Percentiles rank a stretch among this genome's conserved stretches.
phyloP scores from a whole-genome alignment of 345 rosid genomes.

The Kandelia obovata region DNA sequence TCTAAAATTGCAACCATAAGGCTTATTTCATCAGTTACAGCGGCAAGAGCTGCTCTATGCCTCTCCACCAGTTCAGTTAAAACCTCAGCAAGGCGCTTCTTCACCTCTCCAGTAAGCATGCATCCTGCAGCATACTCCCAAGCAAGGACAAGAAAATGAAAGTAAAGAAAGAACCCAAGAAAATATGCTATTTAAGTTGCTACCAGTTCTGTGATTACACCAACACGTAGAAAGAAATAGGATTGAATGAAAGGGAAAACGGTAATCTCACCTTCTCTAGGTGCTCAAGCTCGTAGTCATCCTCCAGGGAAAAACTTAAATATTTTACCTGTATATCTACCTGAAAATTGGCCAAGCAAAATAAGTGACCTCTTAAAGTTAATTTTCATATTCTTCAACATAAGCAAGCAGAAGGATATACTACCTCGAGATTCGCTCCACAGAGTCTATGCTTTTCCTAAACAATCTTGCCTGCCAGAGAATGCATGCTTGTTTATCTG shows the following conservation, averaged over 20 bases:
- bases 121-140: slow-evolving; percentile 85
- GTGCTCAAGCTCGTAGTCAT: slow-evolving; percentile 78
- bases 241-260: neutral
- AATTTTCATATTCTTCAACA: slow-evolving; percentile 6
- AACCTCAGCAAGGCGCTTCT: slow-evolving; percentile 59
- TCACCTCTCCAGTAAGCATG: slow-evolving; percentile 84
- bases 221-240: no score
- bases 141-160: neutral
- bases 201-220: no score
- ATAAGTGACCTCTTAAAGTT: neutral
- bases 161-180: neutral
- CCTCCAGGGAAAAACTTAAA: slow-evolving; percentile 73
- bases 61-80: slow-evolving; percentile 77
- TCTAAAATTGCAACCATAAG: neutral
- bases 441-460: slow-evolving; percentile 63
- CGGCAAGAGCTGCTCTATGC: slow-evolving; percentile 72
- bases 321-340: slow-evolving; percentile 85
- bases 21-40: slow-evolving; percentile 76
- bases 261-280: slow-evolving; percentile 55
- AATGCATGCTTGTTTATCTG: slow-evolving; percentile 80
- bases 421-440: slow-evolving; percentile 93
- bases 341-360: slow-evolving; percentile 31
- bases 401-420: neutral
- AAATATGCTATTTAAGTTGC: no score
- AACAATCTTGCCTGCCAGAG: slow-evolving; percentile 78